Evolutionary conservation across 306 rosid genomes (phyloP).

Genomic region (Vigna trinervia): DNA sequence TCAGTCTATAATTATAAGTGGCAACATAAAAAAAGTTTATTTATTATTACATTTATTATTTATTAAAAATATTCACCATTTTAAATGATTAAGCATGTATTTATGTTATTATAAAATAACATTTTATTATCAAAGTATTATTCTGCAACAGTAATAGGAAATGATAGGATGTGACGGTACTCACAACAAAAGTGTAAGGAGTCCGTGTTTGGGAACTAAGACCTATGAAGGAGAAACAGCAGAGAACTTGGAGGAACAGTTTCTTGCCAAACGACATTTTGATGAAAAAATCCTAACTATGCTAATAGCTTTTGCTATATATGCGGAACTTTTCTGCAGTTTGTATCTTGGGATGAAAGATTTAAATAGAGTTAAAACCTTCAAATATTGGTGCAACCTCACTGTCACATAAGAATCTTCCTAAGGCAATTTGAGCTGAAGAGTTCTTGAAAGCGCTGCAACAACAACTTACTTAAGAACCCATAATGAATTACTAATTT

Average conservation of each 20-base stretch:
- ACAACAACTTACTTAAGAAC: background rate
- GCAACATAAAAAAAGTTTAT: no score
- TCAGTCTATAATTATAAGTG: no score
- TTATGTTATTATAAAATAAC: no score
- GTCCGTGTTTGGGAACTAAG: constrained; percentile 26
- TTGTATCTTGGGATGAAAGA: background rate
- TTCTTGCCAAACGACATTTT: constrained; percentile 33
- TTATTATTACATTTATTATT: no score
- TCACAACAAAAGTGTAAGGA: constrained; percentile 42
- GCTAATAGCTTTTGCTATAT: background rate
- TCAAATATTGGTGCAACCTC: background rate
- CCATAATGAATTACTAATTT: background rate
- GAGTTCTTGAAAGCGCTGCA: background rate
- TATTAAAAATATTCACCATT: no score
- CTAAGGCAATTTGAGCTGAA: background rate
- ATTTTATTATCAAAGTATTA: no score
- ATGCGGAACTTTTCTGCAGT: background rate
- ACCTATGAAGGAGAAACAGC: constrained; percentile 8
- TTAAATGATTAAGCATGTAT: no score
- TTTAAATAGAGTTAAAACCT: background rate
- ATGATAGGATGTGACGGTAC: background rate
- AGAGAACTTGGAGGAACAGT: constrained; percentile 38
- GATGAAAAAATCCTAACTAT: background rate
- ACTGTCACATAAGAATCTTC: background rate
- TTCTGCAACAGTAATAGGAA: background rate